These are phyloP conservation scores for Candida gorgasii DNA, from an alignment of 805 yeast species.

Conservation along the genomic window DNA sequence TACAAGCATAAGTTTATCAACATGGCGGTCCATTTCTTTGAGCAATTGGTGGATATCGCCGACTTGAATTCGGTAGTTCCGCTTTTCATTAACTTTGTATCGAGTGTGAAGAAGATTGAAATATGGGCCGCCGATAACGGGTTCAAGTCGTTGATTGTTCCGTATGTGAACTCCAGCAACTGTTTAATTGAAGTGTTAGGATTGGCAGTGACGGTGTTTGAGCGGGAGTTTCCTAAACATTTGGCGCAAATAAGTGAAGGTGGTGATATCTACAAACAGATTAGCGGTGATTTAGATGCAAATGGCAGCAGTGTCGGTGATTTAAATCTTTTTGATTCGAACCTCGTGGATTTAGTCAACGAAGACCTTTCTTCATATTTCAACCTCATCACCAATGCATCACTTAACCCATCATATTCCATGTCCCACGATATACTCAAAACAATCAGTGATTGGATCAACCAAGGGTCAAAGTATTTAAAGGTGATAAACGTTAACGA, in stretches of 20 bases:
- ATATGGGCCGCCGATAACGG: constrained; percentile 17
- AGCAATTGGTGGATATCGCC: background rate
- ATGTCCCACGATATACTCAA: constrained; percentile 7
- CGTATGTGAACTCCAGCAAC: constrained; percentile 11
- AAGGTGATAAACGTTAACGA: background rate
- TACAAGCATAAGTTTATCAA: constrained; percentile 9
- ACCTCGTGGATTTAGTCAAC: constrained; percentile 27
- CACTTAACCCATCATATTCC: constrained; percentile 12
- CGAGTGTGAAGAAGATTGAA: constrained; percentile 26
- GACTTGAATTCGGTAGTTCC: constrained; percentile 10
- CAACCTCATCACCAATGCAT: constrained; percentile 14
- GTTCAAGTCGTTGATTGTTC: constrained; percentile 16
- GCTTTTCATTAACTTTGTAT: constrained; percentile 26
- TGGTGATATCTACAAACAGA: background rate
- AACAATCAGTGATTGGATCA: constrained; percentile 3
- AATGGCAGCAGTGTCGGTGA: background rate
- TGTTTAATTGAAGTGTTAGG: constrained; percentile 10
- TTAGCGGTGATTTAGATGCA: background rate
- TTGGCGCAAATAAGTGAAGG: background rate
- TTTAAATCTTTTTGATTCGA: constrained; percentile 19
- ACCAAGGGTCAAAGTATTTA: background rate
- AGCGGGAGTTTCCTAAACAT: background rate
- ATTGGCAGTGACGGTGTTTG: constrained; percentile 11
- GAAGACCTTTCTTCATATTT: constrained; percentile 30
- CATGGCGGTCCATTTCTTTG: background rate